A percentile compares a stretch with the other conserved stretches of the same genome.
Evolutionary conservation across 1,284 basidiomycete species (phyloP).

Genomic region (Mycosarcoma mackinlayi): DNA sequence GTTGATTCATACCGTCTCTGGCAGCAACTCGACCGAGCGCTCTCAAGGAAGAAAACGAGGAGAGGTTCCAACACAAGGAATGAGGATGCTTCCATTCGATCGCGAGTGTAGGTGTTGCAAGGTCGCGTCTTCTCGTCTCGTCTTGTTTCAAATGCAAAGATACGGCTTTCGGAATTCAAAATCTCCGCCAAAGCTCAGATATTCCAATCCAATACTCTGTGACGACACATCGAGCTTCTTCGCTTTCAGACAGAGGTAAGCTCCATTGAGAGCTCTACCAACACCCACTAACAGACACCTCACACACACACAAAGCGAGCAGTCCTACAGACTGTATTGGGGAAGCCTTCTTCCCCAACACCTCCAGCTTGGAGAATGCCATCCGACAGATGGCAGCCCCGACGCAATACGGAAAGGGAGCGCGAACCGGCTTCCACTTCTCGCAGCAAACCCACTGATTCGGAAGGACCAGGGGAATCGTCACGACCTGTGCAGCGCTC

Average conservation of each 20-base stretch:
- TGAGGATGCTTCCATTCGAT: too few species aligned
- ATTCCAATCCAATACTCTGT: constrained; percentile 6
- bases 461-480: constrained; percentile 10
- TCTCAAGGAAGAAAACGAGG: too few species aligned
- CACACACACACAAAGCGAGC: background rate
- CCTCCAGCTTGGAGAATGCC: constrained; percentile 13
- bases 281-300: background rate
- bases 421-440: constrained; percentile 1
- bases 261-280: background rate
- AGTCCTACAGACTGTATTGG: constrained; percentile 6
- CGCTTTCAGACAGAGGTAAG: too few species aligned
- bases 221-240: background rate
- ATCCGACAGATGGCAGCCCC: constrained; percentile 35
- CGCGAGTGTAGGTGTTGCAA: too few species aligned
- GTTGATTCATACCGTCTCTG: too few species aligned
- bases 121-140: constrained; percentile 3
- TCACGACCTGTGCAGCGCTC: constrained; percentile 11
- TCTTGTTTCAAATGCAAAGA: background rate
- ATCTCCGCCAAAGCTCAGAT: constrained; percentile 12
- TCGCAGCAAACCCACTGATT: constrained; percentile 5
- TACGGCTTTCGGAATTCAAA: constrained; percentile 14
- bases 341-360: background rate
- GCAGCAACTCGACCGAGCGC: too few species aligned
- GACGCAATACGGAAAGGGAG: constrained; percentile 23
- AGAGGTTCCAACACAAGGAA: too few species aligned